Percentiles rank a stretch among this genome's conserved stretches.
Conservation (phyloP, 148 eudicot genomes). For the Hydrangea macrophylla region DNA sequence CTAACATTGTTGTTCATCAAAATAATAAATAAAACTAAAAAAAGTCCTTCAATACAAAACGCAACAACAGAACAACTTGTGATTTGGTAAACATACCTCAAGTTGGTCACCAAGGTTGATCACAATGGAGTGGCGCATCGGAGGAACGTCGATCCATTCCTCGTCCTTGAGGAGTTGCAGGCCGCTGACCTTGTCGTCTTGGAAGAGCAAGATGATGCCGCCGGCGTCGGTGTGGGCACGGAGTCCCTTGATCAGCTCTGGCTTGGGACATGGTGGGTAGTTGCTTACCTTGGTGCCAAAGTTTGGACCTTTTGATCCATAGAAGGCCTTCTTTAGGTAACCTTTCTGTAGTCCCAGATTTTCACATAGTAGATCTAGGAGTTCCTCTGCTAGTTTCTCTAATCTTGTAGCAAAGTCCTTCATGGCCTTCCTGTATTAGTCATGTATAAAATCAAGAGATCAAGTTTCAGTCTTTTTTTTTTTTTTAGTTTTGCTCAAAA, state of each 20-base stretch:
- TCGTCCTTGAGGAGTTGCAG: constrained; percentile 79
- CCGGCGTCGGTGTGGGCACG: constrained; percentile 97
- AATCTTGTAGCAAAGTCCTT: constrained; percentile 61
- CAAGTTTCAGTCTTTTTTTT: no score
- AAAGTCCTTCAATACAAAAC: no score
- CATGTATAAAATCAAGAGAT: no score
- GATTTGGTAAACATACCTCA: no score
- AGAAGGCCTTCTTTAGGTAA: constrained; percentile 73
- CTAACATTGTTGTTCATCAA: no score
- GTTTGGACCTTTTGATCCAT: constrained; percentile 26
- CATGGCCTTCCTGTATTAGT: constrained; percentile 90
- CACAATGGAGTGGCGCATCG: constrained; percentile 63
- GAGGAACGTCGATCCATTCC: constrained; percentile 79
- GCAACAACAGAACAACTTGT: no score
- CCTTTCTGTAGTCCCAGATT: constrained; percentile 76
- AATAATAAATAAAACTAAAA: no score
- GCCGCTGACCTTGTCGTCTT: constrained; percentile 65
- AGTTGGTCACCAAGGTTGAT: constrained; percentile 92
- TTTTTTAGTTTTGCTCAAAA: no score
- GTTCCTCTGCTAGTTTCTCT: constrained; percentile 55
- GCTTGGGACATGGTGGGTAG: constrained; percentile 87
- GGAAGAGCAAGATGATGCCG: constrained; percentile 78
- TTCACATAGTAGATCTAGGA: constrained; percentile 86
- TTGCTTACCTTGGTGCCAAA: constrained; percentile 95
- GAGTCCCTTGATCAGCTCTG: constrained; percentile 59